Percentiles rank a stretch among this genome's conserved stretches.
Evolutionary conservation across 2,329 filamentous ascomycete genomes (phyloP).

Genomic region (Ramularia collo-cygni): DNA sequence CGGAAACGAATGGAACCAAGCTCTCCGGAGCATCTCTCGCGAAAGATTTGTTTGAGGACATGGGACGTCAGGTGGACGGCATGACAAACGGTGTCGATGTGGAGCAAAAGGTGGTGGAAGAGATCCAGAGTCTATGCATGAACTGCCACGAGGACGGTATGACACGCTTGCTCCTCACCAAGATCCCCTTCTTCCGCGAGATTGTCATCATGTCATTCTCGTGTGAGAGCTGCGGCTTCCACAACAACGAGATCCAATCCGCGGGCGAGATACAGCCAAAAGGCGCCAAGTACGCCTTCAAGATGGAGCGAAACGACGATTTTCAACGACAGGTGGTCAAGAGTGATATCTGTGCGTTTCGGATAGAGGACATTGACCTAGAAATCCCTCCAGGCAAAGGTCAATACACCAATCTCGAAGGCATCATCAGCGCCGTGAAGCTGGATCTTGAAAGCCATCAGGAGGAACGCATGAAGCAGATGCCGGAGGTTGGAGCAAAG

Average conservation of each 20-base stretch:
- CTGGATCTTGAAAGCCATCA: conserved; percentile 78
- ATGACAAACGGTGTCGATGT: conserved; percentile 33
- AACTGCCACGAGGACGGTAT: conserved; percentile 56
- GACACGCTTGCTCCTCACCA: conserved; percentile 80
- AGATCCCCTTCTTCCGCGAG: conserved; percentile 95
- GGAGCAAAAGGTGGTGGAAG: conserved; percentile 45
- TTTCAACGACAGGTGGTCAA: conserved; percentile 86
- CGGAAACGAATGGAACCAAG: conserved; percentile 7
- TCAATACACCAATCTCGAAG: conserved; percentile 89
- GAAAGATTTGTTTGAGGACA: conserved; percentile 46
- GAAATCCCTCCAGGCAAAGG: conserved; percentile 89
- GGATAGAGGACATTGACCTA: conserved; percentile 84
- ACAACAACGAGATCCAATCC: conserved; percentile 89
- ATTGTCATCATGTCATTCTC: conserved; percentile 95
- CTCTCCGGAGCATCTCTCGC: conserved; percentile 28
- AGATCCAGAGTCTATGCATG: conserved; percentile 50
- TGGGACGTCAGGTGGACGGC: conserved; percentile 43
- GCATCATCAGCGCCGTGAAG: conserved; percentile 69
- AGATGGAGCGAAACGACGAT: conserved; percentile 65
- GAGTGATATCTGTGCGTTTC: conserved; percentile 77
- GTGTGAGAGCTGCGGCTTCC: conserved; percentile 81
- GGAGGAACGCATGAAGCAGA: conserved; percentile 67
- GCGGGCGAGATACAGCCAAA: conserved; percentile 88
- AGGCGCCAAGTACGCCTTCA: conserved; percentile 76
- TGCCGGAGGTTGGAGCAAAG: conserved; percentile 72